A percentile compares a stretch with the other conserved stretches of the same genome.
Conservation (phyloP, 176 grass and related monocot genomes). For the Bothriochloa decipiens region DNA sequence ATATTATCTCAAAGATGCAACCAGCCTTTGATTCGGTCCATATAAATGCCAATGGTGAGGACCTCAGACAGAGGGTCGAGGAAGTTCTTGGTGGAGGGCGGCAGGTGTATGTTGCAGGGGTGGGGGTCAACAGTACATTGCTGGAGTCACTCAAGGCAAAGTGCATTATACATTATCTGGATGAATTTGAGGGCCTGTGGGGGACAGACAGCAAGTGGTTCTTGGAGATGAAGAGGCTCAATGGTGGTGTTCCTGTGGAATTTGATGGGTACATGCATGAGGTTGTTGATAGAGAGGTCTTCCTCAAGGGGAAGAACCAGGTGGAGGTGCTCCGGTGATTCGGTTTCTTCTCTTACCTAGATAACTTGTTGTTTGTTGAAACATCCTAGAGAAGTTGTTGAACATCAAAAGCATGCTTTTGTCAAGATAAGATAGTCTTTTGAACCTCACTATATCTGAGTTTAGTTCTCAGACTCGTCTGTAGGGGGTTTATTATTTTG, state of each 20-base stretch:
- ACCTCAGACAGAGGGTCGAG: slow-evolving; percentile 33
- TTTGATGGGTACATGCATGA: slow-evolving; percentile 84
- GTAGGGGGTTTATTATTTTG: slow-evolving; percentile 12
- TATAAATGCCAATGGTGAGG: slow-evolving; percentile 32
- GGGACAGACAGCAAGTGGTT: slow-evolving; percentile 67
- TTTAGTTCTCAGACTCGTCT: slow-evolving; percentile 8
- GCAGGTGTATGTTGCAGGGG: slow-evolving; percentile 64
- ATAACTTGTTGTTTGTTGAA: background rate
- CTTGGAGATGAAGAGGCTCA: slow-evolving; percentile 74
- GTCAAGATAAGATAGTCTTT: slow-evolving; percentile 23
- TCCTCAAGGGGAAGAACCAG: slow-evolving; percentile 63
- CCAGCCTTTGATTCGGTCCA: slow-evolving; percentile 64
- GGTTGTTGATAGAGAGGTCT: slow-evolving; percentile 68
- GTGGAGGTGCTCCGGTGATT: slow-evolving; percentile 46
- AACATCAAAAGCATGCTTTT: background rate
- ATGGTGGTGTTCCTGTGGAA: slow-evolving; percentile 69
- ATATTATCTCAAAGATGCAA: slow-evolving; percentile 61
- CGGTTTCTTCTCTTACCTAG: background rate
- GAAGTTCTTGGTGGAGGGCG: slow-evolving; percentile 52
- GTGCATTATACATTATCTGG: slow-evolving; percentile 50
- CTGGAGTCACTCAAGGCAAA: slow-evolving; percentile 59
- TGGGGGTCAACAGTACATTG: slow-evolving; percentile 32
- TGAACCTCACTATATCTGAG: slow-evolving; percentile 16
- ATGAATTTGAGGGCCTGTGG: slow-evolving; percentile 77
- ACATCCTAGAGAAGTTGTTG: slow-evolving; percentile 5